Evolutionary conservation across 805 yeast genomes (phyloP).

Genomic region (Schwanniomyces yamadae): DNA sequence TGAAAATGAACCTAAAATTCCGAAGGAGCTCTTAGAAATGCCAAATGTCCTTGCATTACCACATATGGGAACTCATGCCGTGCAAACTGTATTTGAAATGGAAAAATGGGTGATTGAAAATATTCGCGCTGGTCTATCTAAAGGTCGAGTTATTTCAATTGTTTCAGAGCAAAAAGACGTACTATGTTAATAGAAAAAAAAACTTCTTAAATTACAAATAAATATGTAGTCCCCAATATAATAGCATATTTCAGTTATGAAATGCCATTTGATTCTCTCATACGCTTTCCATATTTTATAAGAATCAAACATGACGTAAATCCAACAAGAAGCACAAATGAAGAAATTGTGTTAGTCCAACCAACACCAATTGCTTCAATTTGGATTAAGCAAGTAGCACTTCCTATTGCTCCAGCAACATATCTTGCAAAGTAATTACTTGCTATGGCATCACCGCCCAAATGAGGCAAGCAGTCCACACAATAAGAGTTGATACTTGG

Average conservation of each 20-base stretch:
- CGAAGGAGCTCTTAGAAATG: slow-evolving; percentile 51
- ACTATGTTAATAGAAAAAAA: not conserved
- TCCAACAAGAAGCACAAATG: slow-evolving; percentile 48
- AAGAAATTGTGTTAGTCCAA: slow-evolving; percentile 55
- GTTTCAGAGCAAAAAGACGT: slow-evolving; percentile 65
- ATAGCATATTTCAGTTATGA: no score
- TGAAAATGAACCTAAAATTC: slow-evolving; percentile 63
- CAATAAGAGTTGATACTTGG: slow-evolving; percentile 53
- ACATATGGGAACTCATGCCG: slow-evolving; percentile 74
- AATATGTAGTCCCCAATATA: no score
- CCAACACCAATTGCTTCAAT: slow-evolving; percentile 53
- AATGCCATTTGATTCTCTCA: slow-evolving; percentile 29
- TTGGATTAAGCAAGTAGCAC: slow-evolving; percentile 48
- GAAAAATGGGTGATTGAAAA: slow-evolving; percentile 70
- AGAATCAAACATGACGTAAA: slow-evolving; percentile 45
- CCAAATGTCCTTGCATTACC: slow-evolving; percentile 72
- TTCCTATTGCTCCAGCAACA: slow-evolving; percentile 49
- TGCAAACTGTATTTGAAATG: slow-evolving; percentile 70
- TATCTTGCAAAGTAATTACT: slow-evolving; percentile 54
- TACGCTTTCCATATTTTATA: slow-evolving; percentile 41
- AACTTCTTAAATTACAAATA: no score
- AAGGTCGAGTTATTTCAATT: slow-evolving; percentile 62
- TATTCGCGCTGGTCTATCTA: slow-evolving; percentile 47
- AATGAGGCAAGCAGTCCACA: slow-evolving; percentile 51
- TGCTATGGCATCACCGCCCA: slow-evolving; percentile 58